Evolutionary conservation across 768 basidiomycete genomes (phyloP).

Genomic region (Candolleomyces efflorescens): DNA sequence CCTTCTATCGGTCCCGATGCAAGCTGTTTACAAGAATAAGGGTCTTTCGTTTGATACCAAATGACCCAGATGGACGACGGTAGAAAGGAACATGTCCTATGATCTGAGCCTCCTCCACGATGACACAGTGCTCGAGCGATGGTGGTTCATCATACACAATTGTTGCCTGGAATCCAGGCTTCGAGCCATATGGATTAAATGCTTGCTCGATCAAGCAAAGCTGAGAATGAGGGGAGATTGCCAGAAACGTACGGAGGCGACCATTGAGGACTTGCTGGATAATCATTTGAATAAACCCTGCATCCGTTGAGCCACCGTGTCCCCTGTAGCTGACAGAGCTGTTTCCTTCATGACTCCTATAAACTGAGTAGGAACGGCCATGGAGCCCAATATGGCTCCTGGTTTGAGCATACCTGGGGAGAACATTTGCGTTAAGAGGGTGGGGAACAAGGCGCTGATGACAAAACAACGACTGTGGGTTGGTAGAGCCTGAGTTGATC

Average conservation of each 20-base stretch:
- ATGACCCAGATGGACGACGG: neutral
- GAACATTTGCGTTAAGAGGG: neutral
- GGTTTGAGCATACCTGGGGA: neutral
- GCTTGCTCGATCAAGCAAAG: neutral
- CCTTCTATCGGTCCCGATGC: neutral
- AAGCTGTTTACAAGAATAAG: neutral
- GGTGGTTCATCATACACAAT: neutral
- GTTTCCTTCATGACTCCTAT: slow-evolving; percentile 9
- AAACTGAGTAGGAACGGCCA: slow-evolving; percentile 8
- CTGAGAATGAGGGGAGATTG: neutral
- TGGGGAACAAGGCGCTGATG: too few relatives aligned
- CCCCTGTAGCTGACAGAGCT: slow-evolving; percentile 7
- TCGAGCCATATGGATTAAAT: neutral
- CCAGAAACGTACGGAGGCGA: neutral
- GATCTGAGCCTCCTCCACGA: neutral
- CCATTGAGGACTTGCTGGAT: neutral
- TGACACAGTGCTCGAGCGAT: neutral
- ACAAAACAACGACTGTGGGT: too few relatives aligned
- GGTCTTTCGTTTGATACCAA: neutral
- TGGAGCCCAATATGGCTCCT: neutral
- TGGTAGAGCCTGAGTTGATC: neutral
- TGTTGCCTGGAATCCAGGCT: neutral
- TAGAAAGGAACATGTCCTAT: neutral
- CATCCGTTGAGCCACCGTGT: neutral
- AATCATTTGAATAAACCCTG: neutral